A percentile compares a stretch with the other conserved stretches of the same genome.
Conservation (phyloP, 352 stramenopile genomes). For the Phytopythium kandeliae region DNA sequence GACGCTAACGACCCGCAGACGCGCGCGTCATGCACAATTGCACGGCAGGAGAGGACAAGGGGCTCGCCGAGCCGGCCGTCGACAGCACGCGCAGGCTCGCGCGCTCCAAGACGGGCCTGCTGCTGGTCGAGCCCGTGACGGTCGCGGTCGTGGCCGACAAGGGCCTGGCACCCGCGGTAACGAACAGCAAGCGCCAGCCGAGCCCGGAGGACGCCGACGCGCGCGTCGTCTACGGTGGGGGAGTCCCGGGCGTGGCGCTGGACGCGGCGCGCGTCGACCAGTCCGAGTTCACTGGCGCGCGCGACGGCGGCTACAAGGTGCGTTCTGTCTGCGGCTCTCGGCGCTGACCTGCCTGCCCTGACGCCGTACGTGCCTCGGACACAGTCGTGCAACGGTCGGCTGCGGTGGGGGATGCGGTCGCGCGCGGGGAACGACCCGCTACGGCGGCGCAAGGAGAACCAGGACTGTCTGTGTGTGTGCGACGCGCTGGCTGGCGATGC, state of each 20-base stretch:
- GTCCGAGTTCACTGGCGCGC: slow-evolving; percentile 55
- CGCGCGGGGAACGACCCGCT: slow-evolving; percentile 69
- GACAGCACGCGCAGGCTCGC: slow-evolving; percentile 21
- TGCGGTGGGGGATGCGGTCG: slow-evolving; percentile 50
- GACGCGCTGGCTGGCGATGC: slow-evolving; percentile 42
- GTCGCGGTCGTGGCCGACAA: slow-evolving; percentile 12
- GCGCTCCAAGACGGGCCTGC: slow-evolving; percentile 32
- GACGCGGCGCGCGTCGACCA: slow-evolving; percentile 48
- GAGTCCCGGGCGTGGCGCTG: slow-evolving; percentile 61
- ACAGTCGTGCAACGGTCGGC: slow-evolving; percentile 28
- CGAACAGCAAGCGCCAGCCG: not conserved
- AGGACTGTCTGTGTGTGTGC: slow-evolving; percentile 65
- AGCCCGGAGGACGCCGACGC: slow-evolving; percentile 5
- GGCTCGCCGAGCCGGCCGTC: not conserved
- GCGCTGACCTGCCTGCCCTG: not conserved
- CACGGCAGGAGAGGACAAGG: slow-evolving; percentile 10
- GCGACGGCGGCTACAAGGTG: slow-evolving; percentile 40
- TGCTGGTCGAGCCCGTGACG: slow-evolving; percentile 18
- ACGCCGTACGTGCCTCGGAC: not conserved
- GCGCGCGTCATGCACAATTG: slow-evolving; percentile 17
- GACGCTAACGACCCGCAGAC: slow-evolving; percentile 10
- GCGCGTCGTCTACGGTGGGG: slow-evolving; percentile 42
- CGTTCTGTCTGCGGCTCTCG: not conserved
- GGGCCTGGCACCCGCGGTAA: slow-evolving; percentile 6
- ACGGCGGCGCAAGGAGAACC: slow-evolving; percentile 80